Evolutionary conservation across 1,139 yeast species (phyloP), one percentile per base, ranked within the genome.

Genomic region (Blastobotrys arbuscula): DNA sequence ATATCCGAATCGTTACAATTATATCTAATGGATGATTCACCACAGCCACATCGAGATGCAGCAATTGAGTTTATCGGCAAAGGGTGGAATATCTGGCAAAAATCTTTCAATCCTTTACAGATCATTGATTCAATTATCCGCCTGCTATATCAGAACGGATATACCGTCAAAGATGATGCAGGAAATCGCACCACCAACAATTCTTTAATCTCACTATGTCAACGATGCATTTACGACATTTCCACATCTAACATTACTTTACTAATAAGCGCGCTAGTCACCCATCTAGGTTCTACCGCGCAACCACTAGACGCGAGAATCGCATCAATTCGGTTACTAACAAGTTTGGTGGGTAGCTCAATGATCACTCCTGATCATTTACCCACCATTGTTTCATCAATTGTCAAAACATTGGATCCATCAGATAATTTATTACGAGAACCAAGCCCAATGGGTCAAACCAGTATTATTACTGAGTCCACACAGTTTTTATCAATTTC

Each of bases 1-100:
- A 47, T 55, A 3, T 51, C 58, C 7, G 59, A 58, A 20, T 58
- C 61, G 8, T 42, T 59, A 23, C 59, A 57, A 50, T 16, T 58
- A 31, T 57, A 49, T 34, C 49, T 59, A 3, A 44, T 55, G 1
- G 52, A 49, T 2, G 55, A 46, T 1, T 46, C 60, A 2, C 59
- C 58, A 1, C 40, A 42, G 6, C 21, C 31, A 18, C 36, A 48
- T n/a, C 50, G 56, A 3, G 53, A 50, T 20, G 49, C 55, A 1
- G 61, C 63, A 1, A 51, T 59, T 21, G 55, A 55, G 43, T 50
- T 61, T n/a, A 56, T 60, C 28, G 64, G 64, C n/a, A 50, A 48
- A 26, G 55, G 58, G 13, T 61, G 64, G 64, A 47, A 45, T 15
- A 34, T 54, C 3, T 59, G 62, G 62, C 62, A 61, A 48, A 51